phyloP scores from a whole-genome alignment of 2,329 filamentous ascomycete genomes.

The Colletotrichum graminicola region DNA sequence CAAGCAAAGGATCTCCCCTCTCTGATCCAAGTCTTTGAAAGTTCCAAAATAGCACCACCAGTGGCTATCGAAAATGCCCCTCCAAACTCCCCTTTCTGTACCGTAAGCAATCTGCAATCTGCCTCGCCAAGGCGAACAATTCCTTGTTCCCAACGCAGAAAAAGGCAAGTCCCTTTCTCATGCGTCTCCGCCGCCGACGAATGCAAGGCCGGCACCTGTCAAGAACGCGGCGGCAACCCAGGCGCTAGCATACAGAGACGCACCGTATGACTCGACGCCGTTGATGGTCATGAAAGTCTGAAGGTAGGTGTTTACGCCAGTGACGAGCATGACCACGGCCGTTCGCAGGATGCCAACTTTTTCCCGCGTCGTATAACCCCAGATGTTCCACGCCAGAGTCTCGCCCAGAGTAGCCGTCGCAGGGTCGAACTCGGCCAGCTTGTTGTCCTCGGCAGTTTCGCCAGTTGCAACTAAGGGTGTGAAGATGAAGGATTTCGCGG shows the following conservation, averaged over 20 bases:
- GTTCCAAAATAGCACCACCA: constrained; percentile 1
- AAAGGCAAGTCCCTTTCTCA: constrained; percentile 25
- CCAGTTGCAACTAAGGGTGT: constrained; percentile 71
- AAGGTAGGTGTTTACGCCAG: constrained; percentile 70
- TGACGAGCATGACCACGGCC: constrained; percentile 67
- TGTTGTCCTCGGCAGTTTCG: constrained; percentile 61
- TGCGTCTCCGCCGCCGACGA: constrained; percentile 58
- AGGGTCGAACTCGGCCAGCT: constrained; percentile 70
- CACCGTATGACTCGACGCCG: constrained; percentile 78
- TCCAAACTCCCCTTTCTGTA: constrained; percentile 22
- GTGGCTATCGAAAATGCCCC: constrained; percentile 16
- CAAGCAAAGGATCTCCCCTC: constrained; percentile 15
- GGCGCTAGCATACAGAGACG: constrained; percentile 77
- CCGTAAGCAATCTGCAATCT: constrained; percentile 16
- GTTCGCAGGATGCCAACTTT: constrained; percentile 77
- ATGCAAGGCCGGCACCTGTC: constrained; percentile 67
- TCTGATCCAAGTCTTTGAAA: constrained; percentile 14
- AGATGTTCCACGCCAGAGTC: constrained; percentile 79
- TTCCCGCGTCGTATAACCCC: constrained; percentile 73
- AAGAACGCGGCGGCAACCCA: constrained; percentile 77
- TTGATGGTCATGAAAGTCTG: constrained; percentile 75
- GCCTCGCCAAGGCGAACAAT: constrained; percentile 15
- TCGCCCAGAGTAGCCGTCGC: constrained; percentile 74
- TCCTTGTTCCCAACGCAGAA: constrained; percentile 11
- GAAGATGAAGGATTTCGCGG: constrained; percentile 83